Base-by-base conservation (phyloP, 176 grass and related monocot genomes). In the Melocanna baccifera region DNA sequence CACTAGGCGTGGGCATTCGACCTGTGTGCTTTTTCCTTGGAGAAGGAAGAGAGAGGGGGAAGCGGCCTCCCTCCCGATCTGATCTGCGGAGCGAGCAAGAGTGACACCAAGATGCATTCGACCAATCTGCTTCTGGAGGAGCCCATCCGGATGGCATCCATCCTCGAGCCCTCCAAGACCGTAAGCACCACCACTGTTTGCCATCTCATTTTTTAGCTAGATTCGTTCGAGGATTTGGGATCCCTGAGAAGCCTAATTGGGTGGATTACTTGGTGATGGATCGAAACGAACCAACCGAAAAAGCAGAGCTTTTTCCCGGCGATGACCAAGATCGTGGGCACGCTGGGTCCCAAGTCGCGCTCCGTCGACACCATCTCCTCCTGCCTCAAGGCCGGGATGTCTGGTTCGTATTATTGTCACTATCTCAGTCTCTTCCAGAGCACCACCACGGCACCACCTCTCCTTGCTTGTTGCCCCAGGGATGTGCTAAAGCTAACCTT, bases 301-400 rank as follows among this genome's bases (percentile, higher is more conserved):
- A 25, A 66, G 0, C 90, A 99, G 97, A 96, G 57, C 82, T 99
- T 96, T 63, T 99, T 94, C 88, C 97, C 97, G 58, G 97, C 97
- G 19, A 99, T 96, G 97, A 99, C 97, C 18, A 99, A 99, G 88
- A 99, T 99, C 80, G 93, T 99, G 30, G 97, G 97, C 13, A 99
- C 97, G 77, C 90, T 99, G 7, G 97, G 97, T 3, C 91, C 97
- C 43, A 96, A 94, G 76, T 99, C 97, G 19, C 93, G 97, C 73
- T 89, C 93, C 78, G 91, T 96, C 11, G 97, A 99, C 67, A 91
- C 91, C 77, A 99, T 99, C 84, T 94, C 93, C 15, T 30, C 91
- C 22, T 99, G 97, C 78, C 97, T 99, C 85, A 99, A 96, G 94
- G 89, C 93, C 61, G 97, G 97, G 81, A 99, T 99, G 97, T 99